Evolutionary conservation across 768 basidiomycete species (phyloP).

Genomic region (Tulasnella sp.): DNA sequence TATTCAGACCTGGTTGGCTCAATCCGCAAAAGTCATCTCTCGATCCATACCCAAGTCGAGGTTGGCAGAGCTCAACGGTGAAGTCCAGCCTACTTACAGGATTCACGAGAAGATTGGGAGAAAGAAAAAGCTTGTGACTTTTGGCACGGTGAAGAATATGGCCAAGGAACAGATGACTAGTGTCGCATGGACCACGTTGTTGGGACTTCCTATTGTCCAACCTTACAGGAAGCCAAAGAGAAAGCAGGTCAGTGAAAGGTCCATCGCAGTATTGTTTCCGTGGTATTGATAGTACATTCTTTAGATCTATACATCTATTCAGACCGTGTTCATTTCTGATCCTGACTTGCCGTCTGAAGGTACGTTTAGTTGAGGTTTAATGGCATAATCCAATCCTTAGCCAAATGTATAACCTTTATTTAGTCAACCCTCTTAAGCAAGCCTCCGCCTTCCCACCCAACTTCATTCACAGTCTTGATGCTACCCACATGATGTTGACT

Average conservation of each 20-base stretch:
- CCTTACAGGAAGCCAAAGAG: conserved; percentile 77
- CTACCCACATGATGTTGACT: conserved; percentile 97
- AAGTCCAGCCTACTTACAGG: too few relatives aligned
- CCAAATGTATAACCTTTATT: neutral
- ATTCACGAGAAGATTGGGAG: too few relatives aligned
- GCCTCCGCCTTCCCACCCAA: conserved; percentile 97
- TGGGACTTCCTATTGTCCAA: conserved; percentile 93
- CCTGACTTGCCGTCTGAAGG: conserved; percentile 62
- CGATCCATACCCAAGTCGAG: conserved; percentile 62
- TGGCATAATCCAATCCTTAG: neutral
- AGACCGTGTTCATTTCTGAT: conserved; percentile 83
- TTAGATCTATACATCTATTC: conserved; percentile 65
- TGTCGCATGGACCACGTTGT: conserved; percentile 91
- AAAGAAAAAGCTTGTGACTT: neutral
- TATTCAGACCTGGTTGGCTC: conserved; percentile 85
- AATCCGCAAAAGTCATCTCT: conserved; percentile 70
- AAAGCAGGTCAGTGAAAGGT: conserved; percentile 51
- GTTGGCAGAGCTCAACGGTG: conserved; percentile 24
- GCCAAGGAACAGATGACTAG: conserved; percentile 90
- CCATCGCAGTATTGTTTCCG: neutral
- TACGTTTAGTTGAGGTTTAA: conserved; percentile 23
- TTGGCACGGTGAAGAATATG: conserved; percentile 6
- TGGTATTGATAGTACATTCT: neutral
- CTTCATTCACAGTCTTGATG: conserved; percentile 94
- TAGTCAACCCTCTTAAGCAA: conserved; percentile 75